phyloP scores from a whole-genome alignment of 495 filamentous ascomycete species.

The Penicillium lagena region DNA sequence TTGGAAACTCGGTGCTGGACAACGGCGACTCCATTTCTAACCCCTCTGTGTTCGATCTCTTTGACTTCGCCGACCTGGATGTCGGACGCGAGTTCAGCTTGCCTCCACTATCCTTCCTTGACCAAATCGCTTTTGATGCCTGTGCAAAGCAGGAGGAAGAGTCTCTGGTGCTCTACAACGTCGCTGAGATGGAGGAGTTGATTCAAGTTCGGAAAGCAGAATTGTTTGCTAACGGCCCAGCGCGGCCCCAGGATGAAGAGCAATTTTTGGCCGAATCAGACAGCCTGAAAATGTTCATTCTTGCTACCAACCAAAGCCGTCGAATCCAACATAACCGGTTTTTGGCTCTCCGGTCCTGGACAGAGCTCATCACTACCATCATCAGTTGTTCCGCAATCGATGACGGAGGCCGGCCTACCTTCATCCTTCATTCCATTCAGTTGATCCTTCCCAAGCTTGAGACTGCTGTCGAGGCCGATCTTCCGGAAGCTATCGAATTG shows the following conservation, averaged over 20 bases:
- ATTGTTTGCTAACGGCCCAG: slow-evolving; percentile 35
- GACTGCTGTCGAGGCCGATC: slow-evolving; percentile 55
- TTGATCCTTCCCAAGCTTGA: slow-evolving; percentile 82
- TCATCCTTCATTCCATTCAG: slow-evolving; percentile 80
- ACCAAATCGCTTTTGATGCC: slow-evolving; percentile 53
- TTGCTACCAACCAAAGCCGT: slow-evolving; percentile 63
- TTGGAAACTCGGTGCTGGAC: slow-evolving; percentile 63
- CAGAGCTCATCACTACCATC: slow-evolving; percentile 71
- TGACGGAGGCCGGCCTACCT: slow-evolving; percentile 55
- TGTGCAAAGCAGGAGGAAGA: slow-evolving; percentile 50
- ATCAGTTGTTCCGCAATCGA: slow-evolving; percentile 71
- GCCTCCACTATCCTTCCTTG: slow-evolving; percentile 50
- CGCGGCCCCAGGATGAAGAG: slow-evolving; percentile 53
- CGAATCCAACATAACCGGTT: slow-evolving; percentile 53
- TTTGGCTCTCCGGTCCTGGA: slow-evolving; percentile 69
- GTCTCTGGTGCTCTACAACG: slow-evolving; percentile 45
- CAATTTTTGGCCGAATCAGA: slow-evolving; percentile 52
- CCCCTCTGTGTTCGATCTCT: slow-evolving; percentile 80
- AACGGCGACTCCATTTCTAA: slow-evolving; percentile 56
- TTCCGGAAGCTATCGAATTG: slow-evolving; percentile 62
- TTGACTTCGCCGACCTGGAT: slow-evolving; percentile 81
- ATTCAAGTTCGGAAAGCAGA: slow-evolving; percentile 47
- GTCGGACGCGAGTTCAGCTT: slow-evolving; percentile 37
- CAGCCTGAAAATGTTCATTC: slow-evolving; percentile 47
- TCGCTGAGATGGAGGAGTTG: slow-evolving; percentile 57